Conservation (phyloP, 345 rosid species). For the Syzygium aqueum region DNA sequence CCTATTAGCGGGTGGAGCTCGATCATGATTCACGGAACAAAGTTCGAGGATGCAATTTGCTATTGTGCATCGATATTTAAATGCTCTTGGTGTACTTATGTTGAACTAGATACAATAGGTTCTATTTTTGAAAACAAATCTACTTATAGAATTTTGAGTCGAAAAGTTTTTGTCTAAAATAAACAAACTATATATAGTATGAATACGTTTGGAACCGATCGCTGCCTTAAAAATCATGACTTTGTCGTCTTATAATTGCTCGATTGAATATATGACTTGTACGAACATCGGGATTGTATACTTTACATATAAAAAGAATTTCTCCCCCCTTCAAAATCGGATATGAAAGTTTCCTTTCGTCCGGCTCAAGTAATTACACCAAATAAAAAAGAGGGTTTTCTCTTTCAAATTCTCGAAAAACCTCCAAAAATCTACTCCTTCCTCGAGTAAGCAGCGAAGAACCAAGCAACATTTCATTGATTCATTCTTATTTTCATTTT, state of each 20-base stretch:
- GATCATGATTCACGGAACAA: no score
- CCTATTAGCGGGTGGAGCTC: no score
- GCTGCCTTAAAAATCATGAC: accelerated
- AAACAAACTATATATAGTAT: accelerated
- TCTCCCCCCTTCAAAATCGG: not conserved
- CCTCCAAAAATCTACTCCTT: not conserved
- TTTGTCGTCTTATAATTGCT: no score
- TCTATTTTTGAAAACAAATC: not conserved
- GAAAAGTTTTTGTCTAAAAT: no score
- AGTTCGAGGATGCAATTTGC: no score
- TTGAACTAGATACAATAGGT: not conserved
- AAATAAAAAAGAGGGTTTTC: not conserved
- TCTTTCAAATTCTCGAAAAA: not conserved
- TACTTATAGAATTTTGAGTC: accelerated
- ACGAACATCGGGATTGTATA: accelerated
- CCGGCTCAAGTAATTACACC: not conserved
- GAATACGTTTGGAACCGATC: not conserved
- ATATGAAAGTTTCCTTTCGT: not conserved
- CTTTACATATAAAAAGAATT: not conserved
- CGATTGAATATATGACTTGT: not conserved
- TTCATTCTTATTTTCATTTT: not conserved
- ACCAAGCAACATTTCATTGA: not conserved
- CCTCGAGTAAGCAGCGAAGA: not conserved
- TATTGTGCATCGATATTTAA: not conserved
- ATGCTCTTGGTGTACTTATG: not conserved